Base-by-base conservation (phyloP, 371 early-diverging fungal genomes). In the Mucor indicus region DNA sequence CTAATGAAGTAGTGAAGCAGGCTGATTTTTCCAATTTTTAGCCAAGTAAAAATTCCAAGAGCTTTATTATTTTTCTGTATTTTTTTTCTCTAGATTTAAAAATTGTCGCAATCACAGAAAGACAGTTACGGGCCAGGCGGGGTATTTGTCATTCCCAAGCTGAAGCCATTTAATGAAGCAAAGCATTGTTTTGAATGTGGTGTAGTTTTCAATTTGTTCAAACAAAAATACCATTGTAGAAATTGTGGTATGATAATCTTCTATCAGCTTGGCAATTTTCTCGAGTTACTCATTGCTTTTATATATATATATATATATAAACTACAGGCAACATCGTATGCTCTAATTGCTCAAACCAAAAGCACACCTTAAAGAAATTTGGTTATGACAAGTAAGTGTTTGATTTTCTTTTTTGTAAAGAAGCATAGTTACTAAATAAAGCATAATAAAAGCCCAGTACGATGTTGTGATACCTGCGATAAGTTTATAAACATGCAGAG, bases 321-420 rank as follows among this genome's bases (percentile, higher is more conserved):
- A n/a, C n/a, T n/a, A n/a, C n/a, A 78, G 79, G 79, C 8, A 52
- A 50, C 43, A 67, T 76, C 13, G 64, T 64, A 35, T 79, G 79
- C 42, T 50, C 50, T 7, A 60, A 55, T 25, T 79, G 79, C 24
- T 72, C 76, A 8, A 57, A 66, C 12, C 50, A 74, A 16, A 43
- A 60, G 10, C 46, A 53, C 21, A n/a, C 60, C 3, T 32, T 79
- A 12, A 57, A 65, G 38, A 75, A 76, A 38, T 79, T 68, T 61
- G 76, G 76, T 20, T 75, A 74, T 52, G 57, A 64, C n/a, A 60
- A 64, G 79, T 78, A 69, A 62, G 66, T 38, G n/a, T n/a, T 33
- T 27, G 21, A 1, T n/a, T n/a, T n/a, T n/a, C n/a, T n/a, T n/a
- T n/a, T n/a, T n/a, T n/a, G n/a, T n/a, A n/a, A n/a, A n/a, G n/a